Evolutionary conservation across 768 basidiomycete species (phyloP).

Genomic region (Mrakia blollopis): DNA sequence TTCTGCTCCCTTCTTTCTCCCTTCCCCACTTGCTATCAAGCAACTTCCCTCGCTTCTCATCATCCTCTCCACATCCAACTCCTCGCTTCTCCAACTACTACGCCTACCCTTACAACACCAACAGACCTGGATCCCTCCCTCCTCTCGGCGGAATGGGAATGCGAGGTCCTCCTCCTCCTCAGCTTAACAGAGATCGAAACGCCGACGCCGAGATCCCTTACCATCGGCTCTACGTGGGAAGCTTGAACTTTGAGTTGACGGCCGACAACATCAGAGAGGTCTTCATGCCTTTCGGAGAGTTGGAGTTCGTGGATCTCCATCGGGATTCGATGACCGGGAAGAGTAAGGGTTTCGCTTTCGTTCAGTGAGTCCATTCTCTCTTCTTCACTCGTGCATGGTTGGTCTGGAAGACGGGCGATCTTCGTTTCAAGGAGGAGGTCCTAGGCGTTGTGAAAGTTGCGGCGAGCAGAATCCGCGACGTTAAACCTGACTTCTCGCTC

Average conservation of each 20-base stretch:
- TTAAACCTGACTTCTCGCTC: not conserved
- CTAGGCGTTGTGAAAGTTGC: too few species aligned
- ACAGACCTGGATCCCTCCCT: slow-evolving; percentile 32
- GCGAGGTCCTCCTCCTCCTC: slow-evolving; percentile 3
- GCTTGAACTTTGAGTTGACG: slow-evolving; percentile 91
- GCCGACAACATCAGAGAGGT: slow-evolving; percentile 98
- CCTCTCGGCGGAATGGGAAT: slow-evolving; percentile 16
- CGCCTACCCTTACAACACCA: not conserved
- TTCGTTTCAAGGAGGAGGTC: too few species aligned
- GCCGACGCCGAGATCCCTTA: slow-evolving; percentile 41
- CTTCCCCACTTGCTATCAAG: not conserved
- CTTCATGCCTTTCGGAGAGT: slow-evolving; percentile 96
- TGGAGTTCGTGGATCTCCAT: slow-evolving; percentile 97
- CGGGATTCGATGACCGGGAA: slow-evolving; percentile 89
- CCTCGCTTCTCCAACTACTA: too few species aligned
- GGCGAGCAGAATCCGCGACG: too few species aligned
- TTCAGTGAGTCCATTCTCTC: slow-evolving; percentile 61
- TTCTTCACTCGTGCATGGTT: not conserved
- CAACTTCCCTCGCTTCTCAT: too few species aligned
- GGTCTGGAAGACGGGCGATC: not conserved
- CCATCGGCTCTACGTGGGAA: slow-evolving; percentile 87
- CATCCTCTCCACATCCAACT: too few species aligned
- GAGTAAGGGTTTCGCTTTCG: slow-evolving; percentile 96
- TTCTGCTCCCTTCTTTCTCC: not conserved
- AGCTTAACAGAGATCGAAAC: slow-evolving; percentile 57